Evolutionary conservation across 2,329 filamentous ascomycete species (phyloP).

Genomic region (Rhynchosporium secalis): DNA sequence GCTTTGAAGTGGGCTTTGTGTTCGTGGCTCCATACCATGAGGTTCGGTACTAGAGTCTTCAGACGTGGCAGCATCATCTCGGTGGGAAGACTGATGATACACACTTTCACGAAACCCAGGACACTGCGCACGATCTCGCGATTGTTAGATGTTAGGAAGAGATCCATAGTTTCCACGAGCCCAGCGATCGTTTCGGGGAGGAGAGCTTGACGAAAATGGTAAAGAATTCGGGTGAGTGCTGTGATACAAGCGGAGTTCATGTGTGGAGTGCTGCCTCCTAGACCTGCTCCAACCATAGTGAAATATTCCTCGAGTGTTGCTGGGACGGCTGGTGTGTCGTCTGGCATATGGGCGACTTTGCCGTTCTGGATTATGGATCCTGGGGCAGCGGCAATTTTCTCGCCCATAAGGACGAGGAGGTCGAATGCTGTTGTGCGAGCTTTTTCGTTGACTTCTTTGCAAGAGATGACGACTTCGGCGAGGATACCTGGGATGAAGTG

Average conservation of each 20-base stretch:
- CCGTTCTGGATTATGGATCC: conserved; percentile 79
- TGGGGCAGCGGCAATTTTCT: conserved; percentile 67
- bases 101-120: conserved; percentile 95
- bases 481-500: conserved; percentile 92
- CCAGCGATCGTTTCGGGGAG: conserved; percentile 72
- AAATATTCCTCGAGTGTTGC: conserved; percentile 94
- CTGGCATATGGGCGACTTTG: conserved; percentile 83
- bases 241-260: conserved; percentile 99
- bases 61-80: conserved; percentile 79
- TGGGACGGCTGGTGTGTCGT: conserved; percentile 71
- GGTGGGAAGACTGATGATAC: conserved; percentile 79
- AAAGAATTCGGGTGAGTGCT: conserved; percentile 87
- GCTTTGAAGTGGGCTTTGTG: conserved; percentile 96
- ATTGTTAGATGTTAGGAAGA: conserved; percentile 95
- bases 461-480: conserved; percentile 91
- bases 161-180: conserved; percentile 89
- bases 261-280: conserved; percentile 89
- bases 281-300: conserved; percentile 95
- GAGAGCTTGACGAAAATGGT: conserved; percentile 78
- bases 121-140: conserved; percentile 94
- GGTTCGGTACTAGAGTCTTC: conserved; percentile 75
- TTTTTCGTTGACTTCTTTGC: conserved; percentile 97
- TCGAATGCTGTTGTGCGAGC: conserved; percentile 88
- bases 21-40: conserved; percentile 96
- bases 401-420: conserved; percentile 82